Evolutionary conservation across 192 early-diverging fungal species (phyloP).

Genomic region (Entomortierella beljakovae): DNA sequence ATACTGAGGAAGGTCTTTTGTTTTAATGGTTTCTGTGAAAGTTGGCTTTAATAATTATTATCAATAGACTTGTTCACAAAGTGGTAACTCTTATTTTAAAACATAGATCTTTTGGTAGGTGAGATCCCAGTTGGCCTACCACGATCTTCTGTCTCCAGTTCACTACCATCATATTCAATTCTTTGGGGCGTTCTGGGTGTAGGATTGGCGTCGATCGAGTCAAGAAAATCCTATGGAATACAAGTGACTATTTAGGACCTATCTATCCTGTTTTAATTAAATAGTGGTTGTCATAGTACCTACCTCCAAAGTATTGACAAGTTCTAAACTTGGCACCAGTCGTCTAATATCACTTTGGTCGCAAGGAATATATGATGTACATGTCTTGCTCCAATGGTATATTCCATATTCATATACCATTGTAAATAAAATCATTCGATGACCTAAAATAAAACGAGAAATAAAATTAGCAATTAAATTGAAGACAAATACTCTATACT

Average conservation of each 20-base stretch:
- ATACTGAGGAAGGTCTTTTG: too few species aligned
- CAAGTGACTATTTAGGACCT: too few species aligned
- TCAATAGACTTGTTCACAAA: too few species aligned
- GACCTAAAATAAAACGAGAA: background rate
- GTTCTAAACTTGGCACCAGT: background rate
- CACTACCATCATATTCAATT: too few species aligned
- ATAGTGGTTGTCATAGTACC: background rate
- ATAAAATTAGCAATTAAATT: background rate
- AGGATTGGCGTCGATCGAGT: slow-evolving; percentile 1
- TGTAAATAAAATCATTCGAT: slow-evolving; percentile 12
- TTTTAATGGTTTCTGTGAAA: too few species aligned
- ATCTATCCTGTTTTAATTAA: background rate
- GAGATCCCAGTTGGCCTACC: too few species aligned
- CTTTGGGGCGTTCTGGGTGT: background rate
- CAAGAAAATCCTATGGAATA: slow-evolving; percentile 1
- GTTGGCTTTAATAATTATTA: too few species aligned
- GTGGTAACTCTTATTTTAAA: too few species aligned
- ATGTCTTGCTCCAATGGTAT: slow-evolving; percentile 18
- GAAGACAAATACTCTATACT: background rate
- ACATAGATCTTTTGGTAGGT: too few species aligned
- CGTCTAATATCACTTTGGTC: slow-evolving; percentile 19
- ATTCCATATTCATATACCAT: slow-evolving; percentile 21
- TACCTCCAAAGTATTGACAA: slow-evolving; percentile 12
- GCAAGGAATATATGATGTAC: slow-evolving; percentile 17
- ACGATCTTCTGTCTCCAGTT: background rate